These are phyloP conservation scores for Plasmodium vivax DNA, from an alignment of 169 alveolate genomes.

Conservation along the genomic window DNA sequence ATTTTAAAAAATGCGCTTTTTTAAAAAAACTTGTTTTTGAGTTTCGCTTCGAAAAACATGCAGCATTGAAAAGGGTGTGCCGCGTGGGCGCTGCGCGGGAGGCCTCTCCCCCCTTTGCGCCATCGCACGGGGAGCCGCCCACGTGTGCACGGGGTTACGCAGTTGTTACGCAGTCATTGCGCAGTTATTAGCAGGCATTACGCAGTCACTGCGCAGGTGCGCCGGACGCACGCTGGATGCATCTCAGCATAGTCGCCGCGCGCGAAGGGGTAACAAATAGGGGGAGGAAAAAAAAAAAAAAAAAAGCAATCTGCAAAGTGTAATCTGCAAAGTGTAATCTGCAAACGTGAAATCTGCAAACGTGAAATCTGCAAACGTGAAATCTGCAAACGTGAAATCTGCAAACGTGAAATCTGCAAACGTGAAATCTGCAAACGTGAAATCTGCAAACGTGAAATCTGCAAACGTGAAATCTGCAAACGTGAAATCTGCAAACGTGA, in stretches of 20 bases:
- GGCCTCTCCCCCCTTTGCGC: neutral
- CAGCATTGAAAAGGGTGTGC: neutral
- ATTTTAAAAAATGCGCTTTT: neutral
- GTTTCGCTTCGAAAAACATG: neutral
- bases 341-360: neutral
- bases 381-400: neutral
- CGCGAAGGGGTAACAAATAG: neutral
- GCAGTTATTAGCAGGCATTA: no score
- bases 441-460: neutral
- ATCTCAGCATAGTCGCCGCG: neutral
- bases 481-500: neutral
- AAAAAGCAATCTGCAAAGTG: neutral
- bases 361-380: neutral
- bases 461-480: neutral
- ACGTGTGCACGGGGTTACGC: neutral
- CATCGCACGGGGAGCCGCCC: neutral
- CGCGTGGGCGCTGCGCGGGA: neutral
- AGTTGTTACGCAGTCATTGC: no score
- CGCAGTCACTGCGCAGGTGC: neutral
- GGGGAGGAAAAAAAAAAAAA: neutral
- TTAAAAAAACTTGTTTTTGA: neutral
- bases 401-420: neutral
- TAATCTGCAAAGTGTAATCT: neutral
- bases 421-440: neutral
- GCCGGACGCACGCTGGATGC: neutral